Evolutionary conservation across 2,329 filamentous ascomycete species (phyloP), one percentile per base, ranked within the genome.

Genomic region (Neonectria neomacrospora): DNA sequence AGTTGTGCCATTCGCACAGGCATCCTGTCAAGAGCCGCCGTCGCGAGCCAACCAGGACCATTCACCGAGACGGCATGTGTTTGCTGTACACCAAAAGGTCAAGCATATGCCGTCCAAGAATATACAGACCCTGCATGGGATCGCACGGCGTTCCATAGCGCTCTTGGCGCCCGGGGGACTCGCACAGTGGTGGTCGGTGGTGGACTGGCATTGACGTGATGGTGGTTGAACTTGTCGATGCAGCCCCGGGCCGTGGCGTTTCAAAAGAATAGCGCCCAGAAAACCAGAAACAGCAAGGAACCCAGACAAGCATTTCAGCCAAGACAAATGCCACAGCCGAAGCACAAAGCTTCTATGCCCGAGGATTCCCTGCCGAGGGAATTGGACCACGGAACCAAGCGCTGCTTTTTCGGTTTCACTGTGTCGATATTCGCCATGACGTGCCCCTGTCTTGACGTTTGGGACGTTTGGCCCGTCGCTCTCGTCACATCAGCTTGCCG

Each of bases 241-340:
- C 32, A 56, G 47, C 28, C 32, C n/a, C 42, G 42, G 42, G 37
- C 30, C 42, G 54, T 48, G 54, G 54, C 22, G 54, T 56, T 56
- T 56, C 54, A 56, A 32, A 56, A 48, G 7, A 41, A 41, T 41
- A 41, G 37, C 42, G 42, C 4, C 42, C 11, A 26, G 34, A 41
- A 48, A 39, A 2, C 42, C 11, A 26, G 34, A 41, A 48, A 39
- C 37, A n/a, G 20, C n/a, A 41, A 30, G 42, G 42, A 47, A 18
- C 10, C 42, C 37, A 41, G 37, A 41, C 37, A 41, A 41, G 37
- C 37, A 41, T 41, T 41, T 11, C 18, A 41, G 37, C 37, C 37
- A 41, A 41, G 37, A 41, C 37, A 18, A 18, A 41, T n/a, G 8
- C n/a, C n/a, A 20, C 37, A 11, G 16, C 11, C 11, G 37, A 41